Evolutionary conservation across 163 green algal species (phyloP), one percentile per base, ranked within the genome.

Genomic region (Scenedesmus sp.): DNA sequence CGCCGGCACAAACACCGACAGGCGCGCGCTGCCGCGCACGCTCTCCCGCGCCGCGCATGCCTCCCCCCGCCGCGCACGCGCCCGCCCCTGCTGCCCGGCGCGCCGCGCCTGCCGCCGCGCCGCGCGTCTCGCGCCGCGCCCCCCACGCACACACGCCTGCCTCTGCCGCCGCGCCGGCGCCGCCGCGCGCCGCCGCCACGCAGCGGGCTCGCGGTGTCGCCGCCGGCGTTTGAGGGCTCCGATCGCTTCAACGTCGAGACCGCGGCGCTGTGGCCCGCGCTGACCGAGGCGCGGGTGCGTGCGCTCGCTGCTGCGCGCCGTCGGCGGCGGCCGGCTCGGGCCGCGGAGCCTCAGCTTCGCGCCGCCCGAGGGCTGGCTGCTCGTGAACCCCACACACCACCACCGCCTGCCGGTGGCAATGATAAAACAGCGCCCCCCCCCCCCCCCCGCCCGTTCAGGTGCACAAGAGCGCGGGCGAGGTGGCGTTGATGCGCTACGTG

Each of bases 1-100:
- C n/a, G n/a, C 64, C 11, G 94, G 94, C 29, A 81, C 80, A 9
- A 98, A 98, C 86, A 92, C 87, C 28, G 94, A 98, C 88, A 98
- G 93, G 89, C 88, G 31, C n/a, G 53, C 9, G 7, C 6, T 15
- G 39, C 39, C 6, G 7, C 39, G 39, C 39, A 10, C 10, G 39
- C 39, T 10, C 39, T 6, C 39, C 39, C 6, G 39, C 39, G 39
- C 39, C 6, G 39, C 39, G 39, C 39, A 10, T 47, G 39, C 39
- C 39, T 47, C 7, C 39, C 39, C 10, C 39, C 39, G 39, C 39
- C 10, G 39, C 39, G 39, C 39, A 10, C 10, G 39, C 39, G 7
- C 7, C 10, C 39, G 10, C 10, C 10, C 7, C 39, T 47, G 10
- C 39, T 47, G 39, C 39, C 7, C 39, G 6, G 39, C 10, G 39